Percentiles rank a stretch among this genome's conserved stretches.
Evolutionary conservation across 495 filamentous ascomycete species (phyloP).

Genomic region (Hyaloscypha hepaticicola): DNA sequence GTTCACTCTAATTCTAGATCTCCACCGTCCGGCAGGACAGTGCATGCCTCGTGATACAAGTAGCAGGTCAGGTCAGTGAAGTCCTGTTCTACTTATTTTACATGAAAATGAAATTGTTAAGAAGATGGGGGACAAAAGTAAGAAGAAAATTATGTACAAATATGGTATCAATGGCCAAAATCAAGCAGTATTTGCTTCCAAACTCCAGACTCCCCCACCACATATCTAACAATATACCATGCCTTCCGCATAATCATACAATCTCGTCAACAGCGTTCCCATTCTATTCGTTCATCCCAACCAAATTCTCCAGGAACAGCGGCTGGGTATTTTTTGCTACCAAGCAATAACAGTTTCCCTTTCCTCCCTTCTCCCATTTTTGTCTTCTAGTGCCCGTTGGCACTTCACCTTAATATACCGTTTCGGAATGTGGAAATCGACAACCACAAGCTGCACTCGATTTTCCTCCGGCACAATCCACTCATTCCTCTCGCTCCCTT

Average conservation of each 20-base stretch:
- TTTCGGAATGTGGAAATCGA: slow-evolving; percentile 28
- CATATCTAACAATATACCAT: neutral
- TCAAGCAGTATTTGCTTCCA: neutral
- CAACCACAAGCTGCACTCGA: slow-evolving; percentile 20
- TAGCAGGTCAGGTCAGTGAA: too few relatives aligned
- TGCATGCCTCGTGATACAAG: too few relatives aligned
- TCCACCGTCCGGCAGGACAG: too few relatives aligned
- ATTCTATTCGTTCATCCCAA: neutral
- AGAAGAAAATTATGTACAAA: too few relatives aligned
- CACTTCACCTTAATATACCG: slow-evolving; percentile 28
- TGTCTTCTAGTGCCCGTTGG: slow-evolving; percentile 12
- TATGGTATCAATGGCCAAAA: neutral
- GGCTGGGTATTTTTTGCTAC: neutral
- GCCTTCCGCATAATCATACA: neutral
- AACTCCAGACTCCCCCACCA: neutral
- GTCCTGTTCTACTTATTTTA: too few relatives aligned
- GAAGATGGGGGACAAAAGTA: too few relatives aligned
- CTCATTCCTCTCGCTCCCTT: neutral
- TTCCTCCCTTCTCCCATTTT: slow-evolving; percentile 21
- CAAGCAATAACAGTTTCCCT: slow-evolving; percentile 27
- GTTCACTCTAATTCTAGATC: too few relatives aligned
- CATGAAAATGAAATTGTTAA: too few relatives aligned
- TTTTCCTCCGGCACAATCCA: slow-evolving; percentile 26
- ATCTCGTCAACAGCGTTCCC: neutral
- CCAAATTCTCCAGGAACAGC: neutral